These are phyloP conservation scores for Plasmopara viticola DNA, from an alignment of 352 stramenopile species.

Conservation along the genomic window DNA sequence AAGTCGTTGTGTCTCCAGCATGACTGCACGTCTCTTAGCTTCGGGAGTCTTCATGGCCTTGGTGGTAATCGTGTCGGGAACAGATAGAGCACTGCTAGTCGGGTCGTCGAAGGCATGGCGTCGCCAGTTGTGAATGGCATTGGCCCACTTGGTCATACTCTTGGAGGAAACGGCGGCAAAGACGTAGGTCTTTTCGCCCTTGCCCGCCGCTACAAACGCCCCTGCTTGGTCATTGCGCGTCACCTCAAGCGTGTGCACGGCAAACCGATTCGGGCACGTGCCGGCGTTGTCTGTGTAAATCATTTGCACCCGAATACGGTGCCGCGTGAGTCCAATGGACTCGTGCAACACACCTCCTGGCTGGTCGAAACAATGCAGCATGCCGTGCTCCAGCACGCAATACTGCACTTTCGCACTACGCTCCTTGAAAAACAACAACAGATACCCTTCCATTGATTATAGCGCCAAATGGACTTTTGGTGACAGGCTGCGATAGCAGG, in stretches of 20 bases:
- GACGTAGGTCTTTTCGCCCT: slow-evolving; percentile 28
- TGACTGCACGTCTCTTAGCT: slow-evolving; percentile 11
- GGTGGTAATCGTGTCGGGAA: slow-evolving; percentile 20
- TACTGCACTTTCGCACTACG: slow-evolving; percentile 44
- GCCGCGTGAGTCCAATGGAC: slow-evolving; percentile 51
- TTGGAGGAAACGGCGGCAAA: slow-evolving; percentile 52
- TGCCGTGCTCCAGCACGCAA: slow-evolving; percentile 64
- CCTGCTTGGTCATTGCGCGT: slow-evolving; percentile 45
- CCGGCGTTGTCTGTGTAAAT: slow-evolving; percentile 30
- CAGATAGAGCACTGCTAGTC: slow-evolving; percentile 23
- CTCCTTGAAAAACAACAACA: slow-evolving; percentile 53
- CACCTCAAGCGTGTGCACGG: slow-evolving; percentile 40
- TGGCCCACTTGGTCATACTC: slow-evolving; percentile 58
- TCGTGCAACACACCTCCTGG: slow-evolving; percentile 32
- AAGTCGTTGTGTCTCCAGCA: slow-evolving; percentile 23
- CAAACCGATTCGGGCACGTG: slow-evolving; percentile 67
- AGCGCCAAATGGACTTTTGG: slow-evolving; percentile 8
- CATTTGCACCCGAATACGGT: slow-evolving; percentile 51
- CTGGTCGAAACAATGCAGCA: slow-evolving; percentile 43
- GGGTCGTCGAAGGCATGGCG: slow-evolving; percentile 60
- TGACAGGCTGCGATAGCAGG: slow-evolving; percentile 11
- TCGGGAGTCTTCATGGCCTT: slow-evolving; percentile 13
- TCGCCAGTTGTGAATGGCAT: slow-evolving; percentile 68
- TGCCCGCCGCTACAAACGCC: slow-evolving; percentile 30
- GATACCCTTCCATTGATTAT: slow-evolving; percentile 58